Conservation (phyloP, 805 yeast genomes). For the Starmerella vaccinii region DNA sequence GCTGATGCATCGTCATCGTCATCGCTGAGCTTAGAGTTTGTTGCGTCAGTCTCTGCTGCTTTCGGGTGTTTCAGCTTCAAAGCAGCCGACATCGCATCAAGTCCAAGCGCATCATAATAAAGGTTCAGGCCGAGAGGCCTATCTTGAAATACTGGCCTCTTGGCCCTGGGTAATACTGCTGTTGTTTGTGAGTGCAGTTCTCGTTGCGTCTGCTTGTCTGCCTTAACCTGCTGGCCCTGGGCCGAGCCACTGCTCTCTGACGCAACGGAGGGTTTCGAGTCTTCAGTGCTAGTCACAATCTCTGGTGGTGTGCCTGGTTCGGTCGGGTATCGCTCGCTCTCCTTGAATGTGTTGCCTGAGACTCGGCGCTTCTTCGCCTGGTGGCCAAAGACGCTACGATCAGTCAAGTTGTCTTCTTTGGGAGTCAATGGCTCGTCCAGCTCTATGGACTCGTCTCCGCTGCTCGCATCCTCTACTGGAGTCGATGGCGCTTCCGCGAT, state of each 20-base stretch:
- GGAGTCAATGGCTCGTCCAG: constrained; percentile 14
- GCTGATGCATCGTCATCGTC: constrained; percentile 3
- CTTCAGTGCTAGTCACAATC: not conserved
- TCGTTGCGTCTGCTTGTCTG: not conserved
- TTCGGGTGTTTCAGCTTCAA: constrained; percentile 5
- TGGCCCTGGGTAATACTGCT: not conserved
- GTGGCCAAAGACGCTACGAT: not conserved
- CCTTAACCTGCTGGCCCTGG: not conserved
- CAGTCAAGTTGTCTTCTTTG: constrained; percentile 1
- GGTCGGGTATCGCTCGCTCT: not conserved
- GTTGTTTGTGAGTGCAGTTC: not conserved
- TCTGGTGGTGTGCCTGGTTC: constrained; percentile 3
- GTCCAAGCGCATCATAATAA: constrained; percentile 26
- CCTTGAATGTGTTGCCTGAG: not conserved
- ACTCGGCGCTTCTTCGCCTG: constrained; percentile 1
- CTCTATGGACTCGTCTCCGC: not conserved
- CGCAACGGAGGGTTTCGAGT: not conserved
- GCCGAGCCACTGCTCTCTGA: too few species aligned
- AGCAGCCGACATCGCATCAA: constrained; percentile 19
- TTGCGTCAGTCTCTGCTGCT: not conserved
- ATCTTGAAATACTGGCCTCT: not conserved
- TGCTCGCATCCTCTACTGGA: not conserved
- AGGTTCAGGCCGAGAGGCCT: constrained; percentile 19
- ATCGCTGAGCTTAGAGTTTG: constrained; percentile 12
- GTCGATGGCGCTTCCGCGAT: not conserved